phyloP scores from a whole-genome alignment of 768 basidiomycete genomes.

The Psilocybe subaeruginosa region DNA sequence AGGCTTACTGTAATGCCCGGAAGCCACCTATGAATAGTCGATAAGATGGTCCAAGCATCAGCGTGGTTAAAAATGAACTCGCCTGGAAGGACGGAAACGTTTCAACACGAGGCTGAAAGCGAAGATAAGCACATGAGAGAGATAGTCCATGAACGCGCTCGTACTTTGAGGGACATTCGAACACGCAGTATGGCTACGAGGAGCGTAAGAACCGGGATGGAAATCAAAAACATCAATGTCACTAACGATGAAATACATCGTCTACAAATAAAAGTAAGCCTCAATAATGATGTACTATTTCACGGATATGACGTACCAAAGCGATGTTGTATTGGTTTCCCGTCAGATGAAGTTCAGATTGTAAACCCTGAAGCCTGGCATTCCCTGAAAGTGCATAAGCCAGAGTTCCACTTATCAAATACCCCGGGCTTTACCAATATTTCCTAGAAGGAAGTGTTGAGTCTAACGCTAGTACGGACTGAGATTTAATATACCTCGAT shows the following conservation, averaged over 20 bases:
- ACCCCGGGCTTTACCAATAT: conserved; percentile 47
- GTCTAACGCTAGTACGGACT: background rate
- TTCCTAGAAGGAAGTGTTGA: conserved; percentile 38
- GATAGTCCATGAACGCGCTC: conserved; percentile 9
- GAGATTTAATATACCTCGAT: conserved; percentile 46
- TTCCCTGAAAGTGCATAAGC: conserved; percentile 44
- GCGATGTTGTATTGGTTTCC: conserved; percentile 70
- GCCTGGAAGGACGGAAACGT: conserved; percentile 66
- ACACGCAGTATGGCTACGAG: conserved; percentile 57
- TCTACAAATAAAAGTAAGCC: conserved; percentile 38
- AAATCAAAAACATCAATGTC: background rate
- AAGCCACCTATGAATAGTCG: conserved; percentile 49
- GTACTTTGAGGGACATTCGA: conserved; percentile 75
- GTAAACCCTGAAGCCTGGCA: conserved; percentile 67
- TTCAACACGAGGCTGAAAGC: conserved; percentile 54
- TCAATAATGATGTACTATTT: background rate
- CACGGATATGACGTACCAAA: conserved; percentile 40
- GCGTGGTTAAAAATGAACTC: conserved; percentile 13
- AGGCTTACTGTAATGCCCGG: conserved; percentile 59
- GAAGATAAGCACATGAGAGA: conserved; percentile 4
- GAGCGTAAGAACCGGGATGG: background rate
- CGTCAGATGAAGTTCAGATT: conserved; percentile 54
- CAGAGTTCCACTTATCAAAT: background rate
- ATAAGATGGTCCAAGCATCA: conserved; percentile 1
- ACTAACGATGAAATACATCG: conserved; percentile 72